Conservation (phyloP, 768 basidiomycete genomes). For the Fomitopsis serialis region DNA sequence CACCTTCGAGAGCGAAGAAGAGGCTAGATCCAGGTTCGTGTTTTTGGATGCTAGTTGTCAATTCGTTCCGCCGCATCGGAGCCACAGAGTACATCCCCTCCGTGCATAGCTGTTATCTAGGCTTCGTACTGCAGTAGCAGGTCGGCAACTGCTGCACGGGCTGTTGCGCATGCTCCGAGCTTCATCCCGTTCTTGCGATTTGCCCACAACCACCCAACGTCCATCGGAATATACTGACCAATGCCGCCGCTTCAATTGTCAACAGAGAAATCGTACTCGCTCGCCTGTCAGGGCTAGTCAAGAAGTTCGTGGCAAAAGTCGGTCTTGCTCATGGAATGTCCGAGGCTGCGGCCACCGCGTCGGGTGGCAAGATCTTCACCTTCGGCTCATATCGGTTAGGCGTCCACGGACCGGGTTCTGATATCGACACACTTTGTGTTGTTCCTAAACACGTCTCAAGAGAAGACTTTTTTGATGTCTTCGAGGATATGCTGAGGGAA, state of each 20-base stretch:
- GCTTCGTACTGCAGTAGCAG: no score
- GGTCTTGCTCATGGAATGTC: constrained; percentile 78
- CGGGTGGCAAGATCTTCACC: constrained; percentile 98
- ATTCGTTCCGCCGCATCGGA: background rate
- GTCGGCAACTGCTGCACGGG: no score
- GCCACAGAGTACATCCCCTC: background rate
- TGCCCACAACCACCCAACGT: no score
- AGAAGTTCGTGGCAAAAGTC: constrained; percentile 86
- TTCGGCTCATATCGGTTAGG: constrained; percentile 98
- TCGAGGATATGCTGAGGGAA: constrained; percentile 81
- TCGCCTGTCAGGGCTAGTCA: constrained; percentile 82
- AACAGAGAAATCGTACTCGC: constrained; percentile 89
- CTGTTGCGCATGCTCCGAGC: background rate
- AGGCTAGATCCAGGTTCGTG: constrained; percentile 80
- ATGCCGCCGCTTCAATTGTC: background rate
- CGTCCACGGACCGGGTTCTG: constrained; percentile 91
- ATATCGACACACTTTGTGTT: constrained; percentile 98
- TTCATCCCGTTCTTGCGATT: background rate
- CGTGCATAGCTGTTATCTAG: background rate
- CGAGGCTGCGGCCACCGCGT: constrained; percentile 79
- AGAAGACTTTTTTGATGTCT: constrained; percentile 92
- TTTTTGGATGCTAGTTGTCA: constrained; percentile 1
- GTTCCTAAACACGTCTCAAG: constrained; percentile 94
- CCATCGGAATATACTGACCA: background rate
- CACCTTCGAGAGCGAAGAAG: constrained; percentile 86